These are phyloP conservation scores for Euphorbia pulcherrima DNA, from an alignment of 345 rosid species.

Conservation along the genomic window DNA sequence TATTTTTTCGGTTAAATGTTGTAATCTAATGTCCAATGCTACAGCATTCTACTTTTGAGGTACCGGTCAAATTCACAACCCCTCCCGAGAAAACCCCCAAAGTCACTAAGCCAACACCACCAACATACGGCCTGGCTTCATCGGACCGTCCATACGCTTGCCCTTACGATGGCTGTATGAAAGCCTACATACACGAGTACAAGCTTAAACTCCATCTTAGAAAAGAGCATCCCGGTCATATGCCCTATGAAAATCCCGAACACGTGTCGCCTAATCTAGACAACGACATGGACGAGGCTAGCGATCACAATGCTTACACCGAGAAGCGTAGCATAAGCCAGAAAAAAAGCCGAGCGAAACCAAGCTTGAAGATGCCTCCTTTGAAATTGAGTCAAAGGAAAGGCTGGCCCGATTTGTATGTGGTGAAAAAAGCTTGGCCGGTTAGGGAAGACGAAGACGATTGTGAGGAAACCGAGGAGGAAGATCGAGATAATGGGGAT, in stretches of 20 bases:
- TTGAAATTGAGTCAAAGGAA: conserved; percentile 50
- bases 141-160: conserved; percentile 85
- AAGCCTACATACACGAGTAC: conserved; percentile 95
- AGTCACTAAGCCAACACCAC: conserved; percentile 53
- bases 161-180: conserved; percentile 86
- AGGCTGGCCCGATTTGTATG: conserved; percentile 50
- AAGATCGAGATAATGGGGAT: conserved; percentile 72
- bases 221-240: conserved; percentile 89
- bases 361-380: conserved; percentile 63
- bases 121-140: conserved; percentile 57
- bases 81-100: conserved; percentile 67
- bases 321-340: conserved; percentile 62
- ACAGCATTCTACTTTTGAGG: conserved; percentile 54
- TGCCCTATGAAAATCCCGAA: conserved; percentile 61
- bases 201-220: conserved; percentile 91
- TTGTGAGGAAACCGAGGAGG: conserved; percentile 77
- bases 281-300: conserved; percentile 72
- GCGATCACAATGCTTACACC: conserved; percentile 68
- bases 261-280: conserved; percentile 46
- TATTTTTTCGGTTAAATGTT: background rate
- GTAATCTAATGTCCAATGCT: conserved; percentile 8
- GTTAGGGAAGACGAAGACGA: conserved; percentile 73
- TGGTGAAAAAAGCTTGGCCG: conserved; percentile 58
- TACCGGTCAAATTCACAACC: conserved; percentile 48
- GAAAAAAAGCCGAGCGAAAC: conserved; percentile 60